Evolutionary conservation across 176 grass and related monocot species (phyloP).

Genomic region (Miscanthus lutarioriparius): DNA sequence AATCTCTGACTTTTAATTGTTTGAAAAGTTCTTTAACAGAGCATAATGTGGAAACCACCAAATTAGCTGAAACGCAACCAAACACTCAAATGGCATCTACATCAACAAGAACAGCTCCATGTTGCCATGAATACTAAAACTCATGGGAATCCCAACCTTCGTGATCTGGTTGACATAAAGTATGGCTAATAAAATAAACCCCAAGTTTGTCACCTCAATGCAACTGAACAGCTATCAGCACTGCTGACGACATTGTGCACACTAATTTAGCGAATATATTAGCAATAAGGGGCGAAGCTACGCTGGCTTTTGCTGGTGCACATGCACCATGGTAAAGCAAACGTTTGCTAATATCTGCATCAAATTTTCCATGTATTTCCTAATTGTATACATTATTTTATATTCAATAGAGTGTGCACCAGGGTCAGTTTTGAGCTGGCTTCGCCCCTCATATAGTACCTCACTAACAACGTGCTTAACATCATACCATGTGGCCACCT

Average conservation of each 20-base stretch:
- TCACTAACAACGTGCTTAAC: slow-evolving; percentile 20
- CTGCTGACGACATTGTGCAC: no score
- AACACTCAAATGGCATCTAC: not conserved
- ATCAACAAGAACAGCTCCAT: not conserved
- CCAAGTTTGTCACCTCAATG: not conserved
- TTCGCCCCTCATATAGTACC: no score
- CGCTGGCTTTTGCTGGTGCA: no score
- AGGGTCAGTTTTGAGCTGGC: no score
- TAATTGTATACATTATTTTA: no score
- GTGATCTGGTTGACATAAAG: not conserved
- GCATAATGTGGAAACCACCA: slow-evolving; percentile 6
- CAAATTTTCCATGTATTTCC: no score
- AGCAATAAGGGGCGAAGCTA: no score
- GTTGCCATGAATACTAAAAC: not conserved
- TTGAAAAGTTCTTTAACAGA: not conserved
- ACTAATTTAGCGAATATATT: no score
- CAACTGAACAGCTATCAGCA: not conserved
- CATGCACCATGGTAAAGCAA: no score
- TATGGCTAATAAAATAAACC: not conserved
- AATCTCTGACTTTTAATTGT: not conserved
- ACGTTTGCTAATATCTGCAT: no score
- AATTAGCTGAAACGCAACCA: not conserved
- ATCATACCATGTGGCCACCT: slow-evolving; percentile 31
- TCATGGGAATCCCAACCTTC: not conserved
- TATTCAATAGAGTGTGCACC: no score